Base-by-base conservation (phyloP, 2,329 filamentous ascomycete species). In the Gaeumannomyces sp. region DNA sequence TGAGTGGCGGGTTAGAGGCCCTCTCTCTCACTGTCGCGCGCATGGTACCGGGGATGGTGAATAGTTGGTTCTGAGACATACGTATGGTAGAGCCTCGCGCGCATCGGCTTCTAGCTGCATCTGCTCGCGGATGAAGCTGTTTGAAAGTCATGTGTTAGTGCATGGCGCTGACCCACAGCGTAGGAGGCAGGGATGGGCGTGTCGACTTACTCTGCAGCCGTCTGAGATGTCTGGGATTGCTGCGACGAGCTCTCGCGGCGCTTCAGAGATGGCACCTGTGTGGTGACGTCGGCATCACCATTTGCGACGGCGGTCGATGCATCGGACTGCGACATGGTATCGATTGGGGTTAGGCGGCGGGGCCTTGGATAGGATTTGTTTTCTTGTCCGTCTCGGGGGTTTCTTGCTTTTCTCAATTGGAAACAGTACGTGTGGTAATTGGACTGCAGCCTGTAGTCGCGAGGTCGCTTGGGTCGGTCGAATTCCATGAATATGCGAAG, bases 61-160 rank as follows among this genome's bases (percentile, higher is more conserved):
- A 10, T 6, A 2, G 8, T 19, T 60, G 56, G 13, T 59, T 59
- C 31, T 16, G 53, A 31, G 8, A 72, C 86, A 72, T 79, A 96
- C 92, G 75, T 97, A 99, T 69, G 95, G 95, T 8, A 99, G 84
- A 67, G 91, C 91, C 81, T 99, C 94, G 71, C 93, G 92, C 60
- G 95, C 95, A 78, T 99, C 95, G 27, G 91, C 92, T 78, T 99
- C 95, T 64, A 99, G 88, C 70, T 89, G 88, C 73, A 97, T 88
- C 75, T 99, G 95, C 64, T 88, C 88, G 71, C 92, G 87, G 70
- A 99, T 92, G 74, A 96, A 98, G 33, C 91, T 94, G 65, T 6
- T 14, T 1, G 3, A 4, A 19, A 10, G 4, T 38, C 35, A 14
- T 19, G 35, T 19, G 27, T 64, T 33, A 27, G 13, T 63, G 8